A percentile compares a stretch with the other conserved stretches of the same genome.
These are phyloP conservation scores for Cruciata laevipes DNA, from an alignment of 257 asterid genomes.

Conservation along the genomic window DNA sequence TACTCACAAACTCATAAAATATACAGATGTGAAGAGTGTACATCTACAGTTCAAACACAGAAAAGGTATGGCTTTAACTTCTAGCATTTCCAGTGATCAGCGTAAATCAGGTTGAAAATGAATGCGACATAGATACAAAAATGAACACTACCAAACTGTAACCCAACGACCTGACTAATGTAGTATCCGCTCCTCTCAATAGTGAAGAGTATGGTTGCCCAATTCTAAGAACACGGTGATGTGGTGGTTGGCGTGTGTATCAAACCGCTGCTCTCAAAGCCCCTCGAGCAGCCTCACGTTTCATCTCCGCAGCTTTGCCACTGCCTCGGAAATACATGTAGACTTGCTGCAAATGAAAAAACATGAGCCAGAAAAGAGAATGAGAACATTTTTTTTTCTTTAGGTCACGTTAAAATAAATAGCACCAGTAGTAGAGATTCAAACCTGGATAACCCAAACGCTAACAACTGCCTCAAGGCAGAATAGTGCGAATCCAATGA, in stretches of 20 bases:
- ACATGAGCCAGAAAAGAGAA: background rate
- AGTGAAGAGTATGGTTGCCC: background rate
- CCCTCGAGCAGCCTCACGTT: conserved; percentile 46
- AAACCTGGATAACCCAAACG: conserved; percentile 96
- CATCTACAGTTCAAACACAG: background rate
- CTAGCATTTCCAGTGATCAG: background rate
- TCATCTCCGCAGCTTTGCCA: conserved; percentile 48
- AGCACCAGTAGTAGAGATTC: background rate
- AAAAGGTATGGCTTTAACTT: background rate
- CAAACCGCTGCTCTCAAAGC: conserved; percentile 40
- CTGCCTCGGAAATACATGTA: conserved; percentile 58
- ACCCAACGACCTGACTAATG: background rate
- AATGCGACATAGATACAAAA: conserved; percentile 12
- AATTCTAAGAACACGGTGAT: background rate
- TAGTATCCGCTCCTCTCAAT: conserved; percentile 7
- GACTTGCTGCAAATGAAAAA: conserved; percentile 38
- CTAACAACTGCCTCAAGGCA: conserved; percentile 82
- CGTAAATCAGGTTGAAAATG: background rate
- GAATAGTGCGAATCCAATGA: conserved; percentile 89
- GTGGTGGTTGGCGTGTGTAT: background rate
- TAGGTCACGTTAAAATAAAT: background rate
- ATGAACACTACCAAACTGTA: conserved; percentile 9
- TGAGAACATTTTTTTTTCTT: background rate
- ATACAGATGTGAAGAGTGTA: conserved; percentile 9
- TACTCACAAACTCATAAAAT: conserved; percentile 1